Percentiles rank a stretch among this genome's conserved stretches.
Conservation (phyloP, 306 rosid genomes). For the Dalbergia cochinchinensis region DNA sequence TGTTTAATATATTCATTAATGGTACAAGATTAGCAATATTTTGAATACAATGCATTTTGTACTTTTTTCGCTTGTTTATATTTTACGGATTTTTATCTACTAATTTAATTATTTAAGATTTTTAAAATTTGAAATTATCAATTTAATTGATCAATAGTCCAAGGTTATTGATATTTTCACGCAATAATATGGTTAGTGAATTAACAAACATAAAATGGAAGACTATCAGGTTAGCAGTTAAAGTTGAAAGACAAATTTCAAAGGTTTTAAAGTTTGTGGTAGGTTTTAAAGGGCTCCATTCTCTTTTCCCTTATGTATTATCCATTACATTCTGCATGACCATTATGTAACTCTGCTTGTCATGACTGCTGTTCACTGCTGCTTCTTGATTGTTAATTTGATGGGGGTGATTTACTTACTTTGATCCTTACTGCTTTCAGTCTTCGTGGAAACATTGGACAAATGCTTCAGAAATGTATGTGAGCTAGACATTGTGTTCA, state of each 20-base stretch:
- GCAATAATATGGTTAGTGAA: background rate
- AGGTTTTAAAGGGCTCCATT: background rate
- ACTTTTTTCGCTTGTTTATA: background rate
- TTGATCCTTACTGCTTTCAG: constrained; percentile 60
- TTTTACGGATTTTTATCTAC: background rate
- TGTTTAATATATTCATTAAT: background rate
- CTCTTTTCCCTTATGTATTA: constrained; percentile 6
- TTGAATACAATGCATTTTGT: background rate
- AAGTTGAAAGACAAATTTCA: no score
- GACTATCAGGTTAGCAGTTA: background rate
- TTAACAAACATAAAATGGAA: background rate
- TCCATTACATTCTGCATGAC: constrained; percentile 21
- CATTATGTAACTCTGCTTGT: constrained; percentile 26
- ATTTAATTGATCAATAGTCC: background rate
- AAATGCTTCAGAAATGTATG: constrained; percentile 97
- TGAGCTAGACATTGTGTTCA: constrained; percentile 91
- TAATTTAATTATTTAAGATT: background rate
- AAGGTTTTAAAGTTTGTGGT: background rate
- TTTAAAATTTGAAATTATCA: background rate
- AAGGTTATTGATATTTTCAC: background rate
- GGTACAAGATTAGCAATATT: no score
- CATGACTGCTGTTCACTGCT: constrained; percentile 8
- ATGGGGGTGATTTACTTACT: constrained; percentile 42
- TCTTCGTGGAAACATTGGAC: constrained; percentile 95
- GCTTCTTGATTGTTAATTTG: constrained; percentile 30